Conservation (phyloP, 192 early-diverging fungal species). For the Backusella tuberculispora region DNA sequence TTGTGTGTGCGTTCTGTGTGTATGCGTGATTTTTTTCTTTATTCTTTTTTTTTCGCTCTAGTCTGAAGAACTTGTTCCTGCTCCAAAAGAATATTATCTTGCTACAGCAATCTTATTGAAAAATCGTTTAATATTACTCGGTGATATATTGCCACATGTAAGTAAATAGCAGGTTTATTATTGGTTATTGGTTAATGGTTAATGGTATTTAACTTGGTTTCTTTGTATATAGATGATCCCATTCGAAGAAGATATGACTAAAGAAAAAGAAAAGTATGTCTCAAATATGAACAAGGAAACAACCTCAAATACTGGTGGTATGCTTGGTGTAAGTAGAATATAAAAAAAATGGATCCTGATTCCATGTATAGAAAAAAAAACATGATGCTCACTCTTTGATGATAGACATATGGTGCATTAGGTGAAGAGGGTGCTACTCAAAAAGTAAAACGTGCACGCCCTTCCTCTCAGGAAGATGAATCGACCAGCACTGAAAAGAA, state of each 20-base stretch:
- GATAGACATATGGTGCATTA: constrained; percentile 34
- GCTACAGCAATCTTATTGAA: constrained; percentile 62
- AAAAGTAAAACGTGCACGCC: background rate
- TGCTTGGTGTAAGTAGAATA: constrained; percentile 16
- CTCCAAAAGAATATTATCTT: constrained; percentile 53
- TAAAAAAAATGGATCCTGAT: background rate
- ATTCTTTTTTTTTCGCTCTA: background rate
- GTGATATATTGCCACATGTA: constrained; percentile 70
- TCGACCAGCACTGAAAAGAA: background rate
- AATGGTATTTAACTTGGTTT: background rate
- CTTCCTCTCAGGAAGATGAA: background rate
- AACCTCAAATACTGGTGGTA: constrained; percentile 30
- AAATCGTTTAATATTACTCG: constrained; percentile 51
- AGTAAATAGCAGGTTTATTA: background rate
- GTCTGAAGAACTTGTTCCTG: constrained; percentile 20
- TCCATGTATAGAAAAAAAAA: background rate
- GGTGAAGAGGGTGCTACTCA: constrained; percentile 37
- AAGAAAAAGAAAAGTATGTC: constrained; percentile 49
- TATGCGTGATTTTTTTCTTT: background rate
- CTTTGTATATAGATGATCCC: constrained; percentile 45
- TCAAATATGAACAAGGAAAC: constrained; percentile 46
- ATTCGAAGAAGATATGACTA: constrained; percentile 52
- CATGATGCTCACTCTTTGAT: background rate
- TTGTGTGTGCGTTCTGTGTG: background rate
- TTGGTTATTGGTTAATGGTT: background rate